Evolutionary conservation across 1,284 basidiomycete species (phyloP).

Genomic region (Hymenochaete sp.): DNA sequence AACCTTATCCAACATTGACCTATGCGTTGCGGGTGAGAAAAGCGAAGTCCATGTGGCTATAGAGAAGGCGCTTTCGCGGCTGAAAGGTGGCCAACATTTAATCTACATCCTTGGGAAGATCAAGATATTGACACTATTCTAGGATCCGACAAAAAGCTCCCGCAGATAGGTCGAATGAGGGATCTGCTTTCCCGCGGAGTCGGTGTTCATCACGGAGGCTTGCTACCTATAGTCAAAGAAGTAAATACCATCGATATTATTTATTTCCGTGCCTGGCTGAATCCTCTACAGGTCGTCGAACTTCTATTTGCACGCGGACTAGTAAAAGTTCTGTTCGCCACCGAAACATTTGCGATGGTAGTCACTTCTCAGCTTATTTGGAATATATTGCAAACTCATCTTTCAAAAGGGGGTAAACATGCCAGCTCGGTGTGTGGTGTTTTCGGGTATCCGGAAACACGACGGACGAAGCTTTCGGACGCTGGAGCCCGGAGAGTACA

Average conservation of each 20-base stretch:
- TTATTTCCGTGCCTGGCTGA: background rate
- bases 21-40: constrained; percentile 79
- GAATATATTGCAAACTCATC: background rate
- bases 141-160: constrained; percentile 91
- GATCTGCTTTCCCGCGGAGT: constrained; percentile 89
- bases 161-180: constrained; percentile 90
- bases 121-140: no score
- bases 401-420: constrained; percentile 87
- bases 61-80: constrained; percentile 82
- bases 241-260: constrained; percentile 32
- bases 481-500: constrained; percentile 87
- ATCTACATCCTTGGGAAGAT: no score
- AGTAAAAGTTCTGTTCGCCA: constrained; percentile 96
- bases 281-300: constrained; percentile 70
- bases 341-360: constrained; percentile 99
- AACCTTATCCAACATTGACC: constrained; percentile 82
- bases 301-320: constrained; percentile 93
- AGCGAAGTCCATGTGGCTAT: constrained; percentile 94
- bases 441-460: constrained; percentile 92
- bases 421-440: constrained; percentile 97
- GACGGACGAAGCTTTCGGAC: constrained; percentile 91
- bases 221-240: constrained; percentile 96
- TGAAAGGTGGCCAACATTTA: constrained; percentile 62
- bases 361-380: constrained; percentile 18
- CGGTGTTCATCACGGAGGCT: constrained; percentile 95